phyloP scores from a whole-genome alignment of 2,329 filamentous ascomycete genomes.

The Neoscytalidium dimidiatum region DNA sequence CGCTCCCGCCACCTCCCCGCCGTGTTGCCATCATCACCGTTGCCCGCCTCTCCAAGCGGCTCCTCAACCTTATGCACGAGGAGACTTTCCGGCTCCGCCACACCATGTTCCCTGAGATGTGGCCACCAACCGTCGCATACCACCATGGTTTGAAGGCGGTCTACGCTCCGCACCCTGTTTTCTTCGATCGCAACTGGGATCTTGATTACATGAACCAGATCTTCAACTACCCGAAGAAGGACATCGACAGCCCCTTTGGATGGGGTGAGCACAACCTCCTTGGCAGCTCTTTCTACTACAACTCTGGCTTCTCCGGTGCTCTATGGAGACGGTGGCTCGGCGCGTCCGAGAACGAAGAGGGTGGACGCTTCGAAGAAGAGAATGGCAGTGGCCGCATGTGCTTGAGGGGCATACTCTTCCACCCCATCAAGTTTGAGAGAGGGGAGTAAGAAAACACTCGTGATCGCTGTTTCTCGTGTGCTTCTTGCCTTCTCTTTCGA shows the following conservation, averaged over 20 bases:
- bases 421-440: constrained; percentile 52
- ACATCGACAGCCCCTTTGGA: constrained; percentile 50
- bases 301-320: constrained; percentile 49
- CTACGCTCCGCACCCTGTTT: constrained; percentile 76
- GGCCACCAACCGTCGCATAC: constrained; percentile 69
- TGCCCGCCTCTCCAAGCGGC: constrained; percentile 68
- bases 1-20: constrained; percentile 62
- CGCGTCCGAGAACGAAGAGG: constrained; percentile 47
- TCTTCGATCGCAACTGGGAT: constrained; percentile 74
- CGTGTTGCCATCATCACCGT: constrained; percentile 79
- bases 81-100: constrained; percentile 74
- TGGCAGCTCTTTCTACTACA: constrained; percentile 54
- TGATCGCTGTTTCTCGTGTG: constrained; percentile 20
- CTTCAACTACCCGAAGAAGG: constrained; percentile 51
- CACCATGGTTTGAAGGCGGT: constrained; percentile 79
- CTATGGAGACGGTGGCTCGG: constrained; percentile 54
- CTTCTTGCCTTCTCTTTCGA: constrained; percentile 3
- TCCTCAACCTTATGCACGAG: constrained; percentile 75
- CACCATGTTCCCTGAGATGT: constrained; percentile 77
- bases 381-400: constrained; percentile 51
- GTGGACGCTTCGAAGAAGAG: constrained; percentile 44
- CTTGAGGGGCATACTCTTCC: constrained; percentile 46
- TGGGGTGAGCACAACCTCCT: constrained; percentile 56
- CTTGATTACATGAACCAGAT: constrained; percentile 47
- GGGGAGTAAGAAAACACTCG: constrained; percentile 27